phyloP scores from a whole-genome alignment of 805 yeast genomes.

The Saccharomyces kudriavzevii region DNA sequence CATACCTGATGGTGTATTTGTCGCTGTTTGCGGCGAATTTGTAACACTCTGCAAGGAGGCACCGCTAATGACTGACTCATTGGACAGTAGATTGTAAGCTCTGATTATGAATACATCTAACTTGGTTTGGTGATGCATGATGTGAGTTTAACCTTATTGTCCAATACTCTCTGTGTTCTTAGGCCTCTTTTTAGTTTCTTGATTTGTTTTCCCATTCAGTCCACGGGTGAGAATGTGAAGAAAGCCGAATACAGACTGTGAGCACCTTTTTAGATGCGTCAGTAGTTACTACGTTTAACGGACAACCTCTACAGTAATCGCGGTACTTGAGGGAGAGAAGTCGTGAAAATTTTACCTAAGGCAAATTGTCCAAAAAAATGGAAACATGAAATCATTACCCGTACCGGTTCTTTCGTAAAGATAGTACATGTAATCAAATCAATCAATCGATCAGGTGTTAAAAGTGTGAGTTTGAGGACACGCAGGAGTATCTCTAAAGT shows the following conservation, averaged over 20 bases:
- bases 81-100: constrained; percentile 17
- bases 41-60: constrained; percentile 12
- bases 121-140: constrained; percentile 20
- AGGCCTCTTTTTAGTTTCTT: not conserved
- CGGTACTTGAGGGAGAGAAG: not conserved
- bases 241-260: not conserved
- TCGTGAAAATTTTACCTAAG: not conserved
- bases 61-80: constrained; percentile 15
- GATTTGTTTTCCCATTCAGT: not conserved
- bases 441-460: not conserved
- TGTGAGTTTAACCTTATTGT: constrained; percentile 2
- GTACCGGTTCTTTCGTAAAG: not conserved
- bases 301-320: not conserved
- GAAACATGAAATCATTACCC: not conserved
- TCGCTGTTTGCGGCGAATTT: constrained; percentile 21
- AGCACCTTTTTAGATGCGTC: not conserved
- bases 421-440: too few species aligned
- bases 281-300: not conserved
- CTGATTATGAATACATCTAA: constrained; percentile 25
- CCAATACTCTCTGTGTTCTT: not conserved
- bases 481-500: too few species aligned
- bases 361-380: not conserved
- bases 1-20: constrained; percentile 17
- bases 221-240: not conserved
- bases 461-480: not conserved